Base-by-base conservation (phyloP, 116 monocot genomes). In the Trichopus zeylanicus region DNA sequence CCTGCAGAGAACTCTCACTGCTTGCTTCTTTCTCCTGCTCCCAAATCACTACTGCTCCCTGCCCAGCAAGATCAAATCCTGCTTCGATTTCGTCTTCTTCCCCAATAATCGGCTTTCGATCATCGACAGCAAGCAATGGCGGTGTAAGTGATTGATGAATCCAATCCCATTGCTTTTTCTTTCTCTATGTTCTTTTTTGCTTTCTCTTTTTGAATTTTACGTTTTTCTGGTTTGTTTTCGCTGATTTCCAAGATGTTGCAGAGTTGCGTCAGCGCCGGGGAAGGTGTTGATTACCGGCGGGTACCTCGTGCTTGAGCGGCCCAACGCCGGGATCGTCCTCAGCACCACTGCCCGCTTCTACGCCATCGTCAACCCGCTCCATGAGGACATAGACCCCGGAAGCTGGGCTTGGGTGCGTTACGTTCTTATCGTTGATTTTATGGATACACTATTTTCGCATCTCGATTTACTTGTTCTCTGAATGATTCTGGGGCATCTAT, bases 301-400 rank as follows among this genome's bases (percentile, higher is more conserved):
- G 3, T 98, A 98, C 75, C 88, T 98, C 25, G 67, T 98, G 37
- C 61, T 98, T 52, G 98, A 98, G 32, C 74, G 82, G 29, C 87
- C 98, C 46, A 98, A 98, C 56, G 72, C 87, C 0, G 91, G 98
- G 30, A 63, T 91, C 29, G 88, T 98, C 22, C 77, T 98, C 30
- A 91, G 98, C 73, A 91, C 98, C 51, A 88, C 55, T 46, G 81
- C 98, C 48, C 91, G 98, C 8, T 98, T 98, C 70, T 98, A 91
- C 51, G 73, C 91, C 5, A 83, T 98, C 28, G 91, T 91, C 5
- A 79, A 71, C 49, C 91, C 98, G 5, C 39, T 98, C 26, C 48
- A 64, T 31, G 77, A 85, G 15, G 80, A 87, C 49, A 46, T 88
- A 66, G 68, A 60, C 24, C 73, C 87, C 13, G 85, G 82, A 25